These are phyloP conservation scores for Septoria linicola DNA, from an alignment of 2,329 filamentous ascomycete species.

Conservation along the genomic window DNA sequence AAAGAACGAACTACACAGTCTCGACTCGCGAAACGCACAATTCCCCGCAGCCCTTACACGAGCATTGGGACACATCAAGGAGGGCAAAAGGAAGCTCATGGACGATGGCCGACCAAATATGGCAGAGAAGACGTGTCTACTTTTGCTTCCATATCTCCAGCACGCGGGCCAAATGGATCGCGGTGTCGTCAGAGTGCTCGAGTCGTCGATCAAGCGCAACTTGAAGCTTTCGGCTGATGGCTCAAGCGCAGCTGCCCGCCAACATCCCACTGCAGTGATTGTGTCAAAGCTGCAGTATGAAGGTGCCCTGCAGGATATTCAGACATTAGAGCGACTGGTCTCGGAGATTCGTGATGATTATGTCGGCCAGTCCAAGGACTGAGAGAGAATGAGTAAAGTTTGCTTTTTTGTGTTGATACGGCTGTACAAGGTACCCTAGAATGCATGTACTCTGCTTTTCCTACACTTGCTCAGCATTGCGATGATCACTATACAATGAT, in stretches of 20 bases:
- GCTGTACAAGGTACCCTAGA: no score
- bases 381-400: background rate
- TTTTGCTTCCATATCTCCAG: conserved; percentile 50
- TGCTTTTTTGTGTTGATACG: no score
- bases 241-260: conserved; percentile 6
- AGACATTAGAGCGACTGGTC: conserved; percentile 6
- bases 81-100: conserved; percentile 44
- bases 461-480: no score
- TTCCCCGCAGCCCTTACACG: conserved; percentile 72
- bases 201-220: conserved; percentile 40
- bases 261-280: conserved; percentile 7
- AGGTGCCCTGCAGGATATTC: conserved; percentile 11
- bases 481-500: no score
- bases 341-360: conserved; percentile 12
- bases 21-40: conserved; percentile 62
- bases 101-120: conserved; percentile 39
- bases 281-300: conserved; percentile 11
- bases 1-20: conserved; percentile 66
- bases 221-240: conserved; percentile 16
- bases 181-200: conserved; percentile 54
- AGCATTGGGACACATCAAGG: conserved; percentile 63
- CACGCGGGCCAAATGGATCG: conserved; percentile 50
- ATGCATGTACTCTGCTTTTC: no score
- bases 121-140: conserved; percentile 49
- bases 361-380: background rate